Evolutionary conservation across 2,329 filamentous ascomycete genomes (phyloP).

Genomic region (Cercospora beticola): DNA sequence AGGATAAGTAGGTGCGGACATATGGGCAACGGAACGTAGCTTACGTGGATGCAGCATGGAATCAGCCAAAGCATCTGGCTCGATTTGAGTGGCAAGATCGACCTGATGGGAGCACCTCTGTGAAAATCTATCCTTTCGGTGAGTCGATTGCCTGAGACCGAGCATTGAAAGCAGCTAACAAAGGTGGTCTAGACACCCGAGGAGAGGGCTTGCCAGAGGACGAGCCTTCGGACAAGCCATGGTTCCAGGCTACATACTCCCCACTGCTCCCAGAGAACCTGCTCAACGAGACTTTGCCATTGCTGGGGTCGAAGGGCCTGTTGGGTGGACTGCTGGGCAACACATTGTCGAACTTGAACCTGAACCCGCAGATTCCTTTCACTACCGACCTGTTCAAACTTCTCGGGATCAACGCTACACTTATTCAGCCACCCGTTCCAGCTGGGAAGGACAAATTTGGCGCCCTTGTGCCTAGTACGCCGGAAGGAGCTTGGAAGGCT

Average conservation of each 20-base stretch:
- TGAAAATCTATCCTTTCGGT: neutral
- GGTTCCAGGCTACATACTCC: constrained; percentile 21
- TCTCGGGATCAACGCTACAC: constrained; percentile 19
- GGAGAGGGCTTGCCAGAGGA: neutral
- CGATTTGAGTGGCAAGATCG: neutral
- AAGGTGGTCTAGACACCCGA: neutral
- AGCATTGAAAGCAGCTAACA: neutral
- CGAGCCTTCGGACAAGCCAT: constrained; percentile 16
- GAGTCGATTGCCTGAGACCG: neutral
- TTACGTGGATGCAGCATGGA: neutral
- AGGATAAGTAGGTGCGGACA: constrained; percentile 14
- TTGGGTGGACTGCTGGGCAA: neutral
- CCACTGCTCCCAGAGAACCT: constrained; percentile 15
- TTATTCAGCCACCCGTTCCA: constrained; percentile 17
- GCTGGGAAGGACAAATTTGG: constrained; percentile 13
- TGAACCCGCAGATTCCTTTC: constrained; percentile 14
- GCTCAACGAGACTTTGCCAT: neutral
- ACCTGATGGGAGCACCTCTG: neutral
- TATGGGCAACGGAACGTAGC: neutral
- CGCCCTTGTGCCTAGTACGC: constrained; percentile 11
- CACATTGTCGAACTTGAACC: neutral
- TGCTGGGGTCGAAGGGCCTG: neutral
- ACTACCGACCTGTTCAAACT: constrained; percentile 18
- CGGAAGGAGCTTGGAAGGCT: constrained; percentile 10
- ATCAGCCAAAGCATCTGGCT: neutral